Evolutionary conservation across 106 monocot species (phyloP).

Genomic region (Dendrobium officinale): DNA sequence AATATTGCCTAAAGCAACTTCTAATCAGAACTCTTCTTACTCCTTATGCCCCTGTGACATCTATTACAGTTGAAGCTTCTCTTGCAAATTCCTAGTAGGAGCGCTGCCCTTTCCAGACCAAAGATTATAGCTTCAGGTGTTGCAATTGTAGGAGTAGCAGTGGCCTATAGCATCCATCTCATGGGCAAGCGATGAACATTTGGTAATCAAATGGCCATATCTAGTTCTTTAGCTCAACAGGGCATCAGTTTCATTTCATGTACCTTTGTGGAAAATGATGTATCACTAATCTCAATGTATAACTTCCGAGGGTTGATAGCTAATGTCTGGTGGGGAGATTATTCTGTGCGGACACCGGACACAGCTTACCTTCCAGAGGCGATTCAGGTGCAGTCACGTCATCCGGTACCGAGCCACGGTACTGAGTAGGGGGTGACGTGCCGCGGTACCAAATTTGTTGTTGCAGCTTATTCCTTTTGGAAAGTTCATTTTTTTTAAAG

Average conservation of each 20-base stretch:
- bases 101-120: constrained; percentile 17
- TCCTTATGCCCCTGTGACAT: not conserved
- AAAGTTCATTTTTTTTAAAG: no score
- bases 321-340: no score
- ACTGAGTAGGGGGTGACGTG: no score
- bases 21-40: not conserved
- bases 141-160: constrained; percentile 36
- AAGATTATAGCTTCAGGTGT: constrained; percentile 55
- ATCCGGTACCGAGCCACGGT: no score
- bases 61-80: constrained; percentile 41
- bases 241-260: not conserved
- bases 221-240: not conserved
- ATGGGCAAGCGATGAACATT: constrained; percentile 40
- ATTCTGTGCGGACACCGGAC: no score
- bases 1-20: no score
- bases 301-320: no score
- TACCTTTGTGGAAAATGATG: not conserved
- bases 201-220: not conserved
- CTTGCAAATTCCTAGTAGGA: constrained; percentile 47
- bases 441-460: no score
- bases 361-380: no score
- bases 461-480: no score
- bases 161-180: constrained; percentile 63
- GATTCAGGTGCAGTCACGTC: no score
- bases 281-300: not conserved